Evolutionary conservation across 257 asterid genomes (phyloP).

Genomic region (Nicotiana tomentosiformis): DNA sequence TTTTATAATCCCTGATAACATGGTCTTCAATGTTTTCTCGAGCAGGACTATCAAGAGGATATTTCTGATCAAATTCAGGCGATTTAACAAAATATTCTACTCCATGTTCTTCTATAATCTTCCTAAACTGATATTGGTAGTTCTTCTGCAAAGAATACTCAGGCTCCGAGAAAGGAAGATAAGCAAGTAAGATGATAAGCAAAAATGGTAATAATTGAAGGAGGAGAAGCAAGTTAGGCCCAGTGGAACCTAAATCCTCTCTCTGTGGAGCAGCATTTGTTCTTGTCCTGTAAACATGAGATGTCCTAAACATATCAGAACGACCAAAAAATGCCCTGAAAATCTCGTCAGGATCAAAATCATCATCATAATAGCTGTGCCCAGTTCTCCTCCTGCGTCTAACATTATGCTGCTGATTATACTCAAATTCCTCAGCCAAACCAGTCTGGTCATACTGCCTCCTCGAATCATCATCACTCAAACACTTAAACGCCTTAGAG

Average conservation of each 20-base stretch:
- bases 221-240: constrained; percentile 61
- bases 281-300: constrained; percentile 73
- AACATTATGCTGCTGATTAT: constrained; percentile 35
- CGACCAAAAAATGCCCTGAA: constrained; percentile 88
- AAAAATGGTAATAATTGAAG: constrained; percentile 82
- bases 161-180: constrained; percentile 91
- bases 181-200: constrained; percentile 80
- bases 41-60: constrained; percentile 59
- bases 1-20: constrained; percentile 76
- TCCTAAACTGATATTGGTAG: constrained; percentile 69
- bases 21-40: constrained; percentile 53
- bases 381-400: constrained; percentile 59
- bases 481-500: constrained; percentile 86
- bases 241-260: constrained; percentile 60
- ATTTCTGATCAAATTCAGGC: constrained; percentile 55
- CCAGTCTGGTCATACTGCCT: constrained; percentile 89
- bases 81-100: constrained; percentile 80
- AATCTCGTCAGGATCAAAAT: constrained; percentile 86
- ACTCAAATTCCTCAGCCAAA: constrained; percentile 74
- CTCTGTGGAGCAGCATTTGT: constrained; percentile 45
- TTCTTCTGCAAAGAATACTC: constrained; percentile 89
- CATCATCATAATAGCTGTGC: constrained; percentile 56
- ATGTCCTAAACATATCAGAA: constrained; percentile 50
- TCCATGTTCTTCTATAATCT: constrained; percentile 60
- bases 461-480: constrained; percentile 88